Base-by-base conservation (phyloP, 306 rosid species). In the Crotalaria pallida region DNA sequence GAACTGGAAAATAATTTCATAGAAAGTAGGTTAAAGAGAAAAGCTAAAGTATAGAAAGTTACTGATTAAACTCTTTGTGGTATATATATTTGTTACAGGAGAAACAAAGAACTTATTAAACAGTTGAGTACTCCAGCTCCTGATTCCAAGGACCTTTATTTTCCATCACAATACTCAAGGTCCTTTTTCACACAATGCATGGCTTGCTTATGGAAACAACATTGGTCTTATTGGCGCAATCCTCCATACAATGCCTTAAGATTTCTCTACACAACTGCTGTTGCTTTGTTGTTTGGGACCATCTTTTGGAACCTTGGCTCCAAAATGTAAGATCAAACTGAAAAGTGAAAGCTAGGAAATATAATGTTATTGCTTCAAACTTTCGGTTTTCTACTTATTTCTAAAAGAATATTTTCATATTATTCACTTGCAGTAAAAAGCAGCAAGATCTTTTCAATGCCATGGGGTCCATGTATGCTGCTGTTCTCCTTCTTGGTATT, bases 221-320 rank as follows among this genome's bases (percentile, higher is more conserved):
- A 79, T 76, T 83, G 84, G 84, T 86, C 88, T n/a, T 83, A 86
- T 48, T 81, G 88, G 88, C 84, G 86, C 69, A 81, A 86, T 66
- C 77, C 88, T 16, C 11, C 45, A 15, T 86, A 86, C 73, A 86
- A 79, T 21, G 88, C 86, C 27, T 21, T 72, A 53, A 72, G 74
- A 49, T 83, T 83, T 74, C 62, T 86, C 15, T 80, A 40, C 66
- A 44, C 87, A 48, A 7, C 84, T 4, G 18, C 58, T 3, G 58
- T 80, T 10, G 77, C 84, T 26, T 27, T 75, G 18, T 38, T 78
- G 72, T 43, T 83, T 17, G 90, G 90, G 47, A 86, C 80, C 78
- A 83, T 86, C 83, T 86, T 72, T 80, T 86, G 86, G 90, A 57
- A 83, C 79, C 88, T 86, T 18, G 90, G 86, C 71, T 75, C 86